phyloP scores from a whole-genome alignment of 1,284 basidiomycete genomes.

The Microbotryum lychnidis-dioicae region DNA sequence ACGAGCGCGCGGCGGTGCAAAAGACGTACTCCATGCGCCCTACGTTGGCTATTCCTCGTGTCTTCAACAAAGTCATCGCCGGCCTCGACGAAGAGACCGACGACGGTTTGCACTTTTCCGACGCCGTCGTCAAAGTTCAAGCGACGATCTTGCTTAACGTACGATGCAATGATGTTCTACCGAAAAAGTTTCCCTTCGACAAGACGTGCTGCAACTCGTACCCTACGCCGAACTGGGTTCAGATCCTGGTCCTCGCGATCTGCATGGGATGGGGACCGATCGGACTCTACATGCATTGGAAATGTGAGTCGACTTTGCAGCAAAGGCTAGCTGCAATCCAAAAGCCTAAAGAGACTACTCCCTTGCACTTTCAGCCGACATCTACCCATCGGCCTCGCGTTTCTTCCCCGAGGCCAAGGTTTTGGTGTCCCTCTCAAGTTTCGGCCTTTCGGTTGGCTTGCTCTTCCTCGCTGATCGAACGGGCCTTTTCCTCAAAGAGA shows the following conservation, averaged over 20 bases:
- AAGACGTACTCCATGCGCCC: not conserved
- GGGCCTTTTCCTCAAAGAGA: constrained; percentile 73
- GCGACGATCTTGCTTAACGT: constrained; percentile 71
- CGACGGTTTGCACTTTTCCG: constrained; percentile 74
- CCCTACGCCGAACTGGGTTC: constrained; percentile 56
- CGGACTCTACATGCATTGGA: constrained; percentile 42
- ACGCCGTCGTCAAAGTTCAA: constrained; percentile 57
- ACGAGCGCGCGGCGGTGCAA: not conserved
- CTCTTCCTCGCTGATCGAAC: constrained; percentile 73
- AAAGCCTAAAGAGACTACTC: not conserved
- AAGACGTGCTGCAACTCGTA: constrained; percentile 77
- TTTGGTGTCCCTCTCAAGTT: constrained; percentile 48
- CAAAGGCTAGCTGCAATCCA: too few species aligned
- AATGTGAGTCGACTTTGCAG: constrained; percentile 36
- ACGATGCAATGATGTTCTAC: constrained; percentile 65
- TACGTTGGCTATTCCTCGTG: constrained; percentile 15
- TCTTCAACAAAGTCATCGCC: constrained; percentile 29
- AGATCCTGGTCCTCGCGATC: constrained; percentile 52
- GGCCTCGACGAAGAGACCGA: constrained; percentile 49
- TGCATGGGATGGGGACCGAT: constrained; percentile 54
- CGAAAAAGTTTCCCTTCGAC: constrained; percentile 60
- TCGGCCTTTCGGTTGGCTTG: constrained; percentile 57
- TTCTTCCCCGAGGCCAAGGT: constrained; percentile 43
- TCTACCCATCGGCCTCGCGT: constrained; percentile 37
- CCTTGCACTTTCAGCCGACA: constrained; percentile 25